Evolutionary conservation across 2,329 filamentous ascomycete species (phyloP).

Genomic region (Calonectria montana): DNA sequence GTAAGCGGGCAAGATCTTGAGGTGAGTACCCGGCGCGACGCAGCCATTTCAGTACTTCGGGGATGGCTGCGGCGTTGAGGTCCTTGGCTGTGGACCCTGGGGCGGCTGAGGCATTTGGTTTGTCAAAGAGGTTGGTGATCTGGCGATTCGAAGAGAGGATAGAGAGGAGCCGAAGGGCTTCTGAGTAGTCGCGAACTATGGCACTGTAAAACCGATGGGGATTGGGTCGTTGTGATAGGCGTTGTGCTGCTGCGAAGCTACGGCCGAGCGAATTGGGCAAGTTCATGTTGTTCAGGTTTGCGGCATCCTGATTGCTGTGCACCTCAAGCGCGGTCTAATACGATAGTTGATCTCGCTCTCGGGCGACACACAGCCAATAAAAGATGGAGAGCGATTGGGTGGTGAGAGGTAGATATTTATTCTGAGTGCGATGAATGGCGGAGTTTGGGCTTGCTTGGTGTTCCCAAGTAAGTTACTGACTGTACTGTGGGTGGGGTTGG

Average conservation of each 20-base stretch:
- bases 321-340: neutral
- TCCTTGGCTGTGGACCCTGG: constrained; percentile 54
- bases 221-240: constrained; percentile 13
- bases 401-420: neutral
- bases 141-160: constrained; percentile 84
- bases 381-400: neutral
- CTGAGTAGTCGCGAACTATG: constrained; percentile 61
- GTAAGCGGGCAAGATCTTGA: constrained; percentile 55
- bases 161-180: constrained; percentile 80
- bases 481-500: constrained; percentile 2
- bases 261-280: neutral
- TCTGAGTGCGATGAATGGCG: neutral
- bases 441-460: neutral
- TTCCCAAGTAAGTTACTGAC: neutral
- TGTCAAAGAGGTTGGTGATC: constrained; percentile 63
- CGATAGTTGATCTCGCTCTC: neutral
- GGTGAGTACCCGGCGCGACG: constrained; percentile 77
- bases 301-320: neutral
- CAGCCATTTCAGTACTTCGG: constrained; percentile 85
- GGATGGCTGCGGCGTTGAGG: constrained; percentile 80
- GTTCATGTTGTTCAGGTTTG: neutral
- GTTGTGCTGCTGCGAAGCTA: neutral
- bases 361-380: neutral
- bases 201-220: constrained; percentile 26
- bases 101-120: constrained; percentile 44